Evolutionary conservation across 208 protist species (phyloP).

Genomic region (Strigomonas culicis): DNA sequence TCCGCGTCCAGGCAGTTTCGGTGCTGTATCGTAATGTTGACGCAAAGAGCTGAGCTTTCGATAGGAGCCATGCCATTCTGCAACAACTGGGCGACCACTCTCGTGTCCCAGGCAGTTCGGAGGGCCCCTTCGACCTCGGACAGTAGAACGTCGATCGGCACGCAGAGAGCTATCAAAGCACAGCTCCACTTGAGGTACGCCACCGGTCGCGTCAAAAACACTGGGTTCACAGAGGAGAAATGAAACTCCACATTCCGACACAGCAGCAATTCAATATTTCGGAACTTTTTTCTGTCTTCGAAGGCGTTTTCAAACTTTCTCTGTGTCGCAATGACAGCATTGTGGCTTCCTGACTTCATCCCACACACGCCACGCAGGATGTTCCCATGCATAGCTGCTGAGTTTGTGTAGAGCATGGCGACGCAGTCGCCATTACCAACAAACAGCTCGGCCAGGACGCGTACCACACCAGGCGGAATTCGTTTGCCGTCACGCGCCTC

Average conservation of each 20-base stretch:
- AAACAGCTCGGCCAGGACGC: slow-evolving; percentile 64
- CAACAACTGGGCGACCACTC: slow-evolving; percentile 28
- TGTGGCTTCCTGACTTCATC: slow-evolving; percentile 49
- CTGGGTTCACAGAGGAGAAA: slow-evolving; percentile 64
- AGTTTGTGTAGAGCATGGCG: slow-evolving; percentile 91
- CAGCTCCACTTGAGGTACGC: slow-evolving; percentile 52
- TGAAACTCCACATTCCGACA: slow-evolving; percentile 63
- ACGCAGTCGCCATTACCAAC: slow-evolving; percentile 89
- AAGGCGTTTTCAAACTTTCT: slow-evolving; percentile 84
- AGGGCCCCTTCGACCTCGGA: slow-evolving; percentile 41
- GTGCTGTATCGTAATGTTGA: slow-evolving; percentile 33
- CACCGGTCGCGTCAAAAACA: slow-evolving; percentile 63
- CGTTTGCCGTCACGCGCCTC: slow-evolving; percentile 55
- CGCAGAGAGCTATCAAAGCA: slow-evolving; percentile 46
- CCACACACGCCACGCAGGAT: slow-evolving; percentile 81
- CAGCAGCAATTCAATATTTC: slow-evolving; percentile 73
- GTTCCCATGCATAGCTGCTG: slow-evolving; percentile 90
- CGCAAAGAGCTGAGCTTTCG: slow-evolving; percentile 50
- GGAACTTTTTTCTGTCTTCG: slow-evolving; percentile 77
- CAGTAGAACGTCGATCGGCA: slow-evolving; percentile 24
- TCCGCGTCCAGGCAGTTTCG: neutral
- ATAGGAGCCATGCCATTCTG: slow-evolving; percentile 20
- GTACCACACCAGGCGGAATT: slow-evolving; percentile 46
- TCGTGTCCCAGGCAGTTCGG: slow-evolving; percentile 38
- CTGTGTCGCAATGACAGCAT: slow-evolving; percentile 84